Base-by-base conservation (phyloP, 2,329 filamentous ascomycete species). In the Neonectria coccinea region DNA sequence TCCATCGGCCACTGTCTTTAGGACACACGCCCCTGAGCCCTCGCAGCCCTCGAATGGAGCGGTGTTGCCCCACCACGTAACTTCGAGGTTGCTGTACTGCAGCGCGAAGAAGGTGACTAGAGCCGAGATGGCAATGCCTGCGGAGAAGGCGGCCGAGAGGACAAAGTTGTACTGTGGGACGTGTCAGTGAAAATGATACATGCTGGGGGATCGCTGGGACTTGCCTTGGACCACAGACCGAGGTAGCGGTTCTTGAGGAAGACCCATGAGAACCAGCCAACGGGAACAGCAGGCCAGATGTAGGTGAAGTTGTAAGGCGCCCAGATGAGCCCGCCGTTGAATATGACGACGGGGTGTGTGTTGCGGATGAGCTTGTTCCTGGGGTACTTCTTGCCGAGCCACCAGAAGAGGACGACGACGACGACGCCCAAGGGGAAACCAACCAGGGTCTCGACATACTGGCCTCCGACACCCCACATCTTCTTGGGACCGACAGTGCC, bases 21-120 rank as follows among this genome's bases (percentile, higher is more conserved):
- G 62, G 33, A 69, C 65, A 59, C 75, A 77, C 0, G 61, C 36
- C 4, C 55, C 55, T 2, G 52, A 61, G 10, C 72, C 74, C 29
- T 78, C 75, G 16, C 76, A 78, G 39, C 76, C 76, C 20, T 69
- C 51, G 14, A 56, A 63, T 0, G 66, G 59, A 4, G 72, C 67
- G 16, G 18, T 73, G 67, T 83, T 84, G 2, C 83, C 83, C 82
- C 82, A 84, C 83, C 82, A 85, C 6, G 77, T 67, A 29, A 84
- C 47, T 22, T 75, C 70, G 1, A 79, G 67, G 4, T 74, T 71
- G 1, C 72, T 73, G 67, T 78, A 83, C 67, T 83, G 77, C 4
- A 86, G 72, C 9, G 79, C 78, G 67, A 86, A 86, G 75, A 85
- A 82, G 50, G 84, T 82, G 56, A 86, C 62, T 22, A 86, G 77